phyloP scores from a whole-genome alignment of 768 basidiomycete genomes.

The Kwoniella sp. region DNA sequence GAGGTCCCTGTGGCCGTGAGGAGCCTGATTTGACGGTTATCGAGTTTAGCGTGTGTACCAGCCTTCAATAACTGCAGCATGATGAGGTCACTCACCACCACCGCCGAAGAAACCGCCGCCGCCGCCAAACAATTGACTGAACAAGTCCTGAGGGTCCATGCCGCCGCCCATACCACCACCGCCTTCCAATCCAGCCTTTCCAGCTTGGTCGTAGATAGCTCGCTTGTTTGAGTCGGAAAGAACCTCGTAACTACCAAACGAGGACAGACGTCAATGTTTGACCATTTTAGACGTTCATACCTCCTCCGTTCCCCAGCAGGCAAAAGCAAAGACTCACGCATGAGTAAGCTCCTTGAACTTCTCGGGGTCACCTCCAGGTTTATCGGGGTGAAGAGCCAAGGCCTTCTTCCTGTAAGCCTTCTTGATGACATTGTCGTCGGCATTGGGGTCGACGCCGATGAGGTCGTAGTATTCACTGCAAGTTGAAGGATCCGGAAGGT shows the following conservation, averaged over 20 bases:
- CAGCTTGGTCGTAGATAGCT: slow-evolving; percentile 75
- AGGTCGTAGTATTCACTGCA: slow-evolving; percentile 65
- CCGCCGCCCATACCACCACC: slow-evolving; percentile 54
- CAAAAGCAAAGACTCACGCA: slow-evolving; percentile 20
- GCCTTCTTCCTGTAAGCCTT: slow-evolving; percentile 90
- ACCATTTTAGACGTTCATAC: neutral
- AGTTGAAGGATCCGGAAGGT: no score
- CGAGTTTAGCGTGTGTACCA: neutral
- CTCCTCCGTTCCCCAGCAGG: neutral
- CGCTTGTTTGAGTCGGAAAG: slow-evolving; percentile 71
- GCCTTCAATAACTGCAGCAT: neutral
- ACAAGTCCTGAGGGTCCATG: slow-evolving; percentile 98
- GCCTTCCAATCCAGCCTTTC: slow-evolving; percentile 73
- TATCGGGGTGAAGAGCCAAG: slow-evolving; percentile 61
- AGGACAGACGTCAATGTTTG: no score
- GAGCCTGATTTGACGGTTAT: slow-evolving; percentile 11
- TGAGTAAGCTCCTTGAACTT: slow-evolving; percentile 87
- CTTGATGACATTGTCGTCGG: slow-evolving; percentile 78
- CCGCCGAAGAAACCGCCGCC: slow-evolving; percentile 62
- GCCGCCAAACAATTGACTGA: slow-evolving; percentile 84
- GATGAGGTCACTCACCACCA: slow-evolving; percentile 57
- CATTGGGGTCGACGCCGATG: slow-evolving; percentile 77
- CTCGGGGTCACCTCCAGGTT: slow-evolving; percentile 93
- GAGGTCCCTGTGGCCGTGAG: slow-evolving; percentile 58
- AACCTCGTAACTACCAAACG: slow-evolving; percentile 75